phyloP scores from a whole-genome alignment of 225 moss, liverwort and hornwort species.

The Polytrichum formosum region DNA sequence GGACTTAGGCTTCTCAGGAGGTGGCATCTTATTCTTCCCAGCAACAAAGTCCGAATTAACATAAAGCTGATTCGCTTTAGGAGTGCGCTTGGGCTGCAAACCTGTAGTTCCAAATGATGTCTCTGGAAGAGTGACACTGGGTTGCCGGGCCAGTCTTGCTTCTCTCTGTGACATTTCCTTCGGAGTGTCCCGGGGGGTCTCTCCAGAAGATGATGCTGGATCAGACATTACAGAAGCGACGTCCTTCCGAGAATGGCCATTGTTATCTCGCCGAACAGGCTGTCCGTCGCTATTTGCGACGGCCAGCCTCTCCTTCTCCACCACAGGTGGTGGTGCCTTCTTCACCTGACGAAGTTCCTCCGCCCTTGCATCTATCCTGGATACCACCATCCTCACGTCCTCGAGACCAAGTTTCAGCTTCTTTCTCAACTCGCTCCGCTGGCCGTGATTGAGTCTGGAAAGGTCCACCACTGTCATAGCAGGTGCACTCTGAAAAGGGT shows the following conservation, averaged over 20 bases:
- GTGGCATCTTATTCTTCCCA: slow-evolving; percentile 97
- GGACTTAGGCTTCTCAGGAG: slow-evolving; percentile 83
- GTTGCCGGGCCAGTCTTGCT: slow-evolving; percentile 76
- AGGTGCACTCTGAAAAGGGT: slow-evolving; percentile 7
- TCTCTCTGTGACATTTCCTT: slow-evolving; percentile 63
- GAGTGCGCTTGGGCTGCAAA: slow-evolving; percentile 87
- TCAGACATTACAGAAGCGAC: slow-evolving; percentile 56
- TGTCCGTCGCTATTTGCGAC: slow-evolving; percentile 53
- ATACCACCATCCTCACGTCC: slow-evolving; percentile 45
- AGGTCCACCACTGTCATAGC: slow-evolving; percentile 32
- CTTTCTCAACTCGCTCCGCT: slow-evolving; percentile 76
- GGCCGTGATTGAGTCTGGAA: slow-evolving; percentile 43
- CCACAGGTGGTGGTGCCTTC: slow-evolving; percentile 1
- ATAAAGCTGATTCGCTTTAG: slow-evolving; percentile 87
- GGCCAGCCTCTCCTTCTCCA: slow-evolving; percentile 39
- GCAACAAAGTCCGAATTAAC: slow-evolving; percentile 92
- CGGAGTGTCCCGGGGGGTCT: slow-evolving; percentile 61
- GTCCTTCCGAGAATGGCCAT: slow-evolving; percentile 69
- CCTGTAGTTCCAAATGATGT: slow-evolving; percentile 74
- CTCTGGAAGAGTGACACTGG: slow-evolving; percentile 73
- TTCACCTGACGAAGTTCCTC: slow-evolving; percentile 32
- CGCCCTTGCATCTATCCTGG: slow-evolving; percentile 65
- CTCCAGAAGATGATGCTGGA: slow-evolving; percentile 57
- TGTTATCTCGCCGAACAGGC: slow-evolving; percentile 58
- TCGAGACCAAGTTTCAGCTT: slow-evolving; percentile 65